These are phyloP conservation scores for Grosmannia penicillata DNA, from an alignment of 2,329 filamentous ascomycete genomes.

Conservation along the genomic window DNA sequence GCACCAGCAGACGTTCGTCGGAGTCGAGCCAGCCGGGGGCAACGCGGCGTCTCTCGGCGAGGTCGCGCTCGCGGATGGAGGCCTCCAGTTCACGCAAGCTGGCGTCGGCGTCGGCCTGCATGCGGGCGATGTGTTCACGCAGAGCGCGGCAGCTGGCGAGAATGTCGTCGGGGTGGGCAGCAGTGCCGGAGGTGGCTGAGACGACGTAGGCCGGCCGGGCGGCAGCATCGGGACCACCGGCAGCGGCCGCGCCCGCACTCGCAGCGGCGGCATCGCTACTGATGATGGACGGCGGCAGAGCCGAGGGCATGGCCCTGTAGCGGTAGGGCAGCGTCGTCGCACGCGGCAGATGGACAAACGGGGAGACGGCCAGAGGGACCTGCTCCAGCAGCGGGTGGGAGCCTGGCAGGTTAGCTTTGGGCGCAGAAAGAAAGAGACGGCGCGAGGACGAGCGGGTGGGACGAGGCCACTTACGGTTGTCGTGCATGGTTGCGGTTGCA, in stretches of 20 bases:
- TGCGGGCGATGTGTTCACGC: conserved; percentile 56
- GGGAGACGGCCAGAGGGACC: conserved; percentile 83
- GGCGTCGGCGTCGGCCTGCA: conserved; percentile 51
- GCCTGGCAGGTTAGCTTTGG: conserved; percentile 27
- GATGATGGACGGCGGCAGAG: conserved; percentile 57
- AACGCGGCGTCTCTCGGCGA: conserved; percentile 65
- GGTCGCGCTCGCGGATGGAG: conserved; percentile 45
- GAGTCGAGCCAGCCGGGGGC: conserved; percentile 74
- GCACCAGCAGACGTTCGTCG: conserved; percentile 53
- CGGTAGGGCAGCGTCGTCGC: conserved; percentile 89
- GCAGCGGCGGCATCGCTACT: conserved; percentile 17
- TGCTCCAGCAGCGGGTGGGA: conserved; percentile 83
- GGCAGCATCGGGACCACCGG: conserved; percentile 9
- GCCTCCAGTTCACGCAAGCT: conserved; percentile 59
- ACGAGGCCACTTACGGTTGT: not conserved
- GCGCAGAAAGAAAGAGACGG: not conserved
- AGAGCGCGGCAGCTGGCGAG: conserved; percentile 67
- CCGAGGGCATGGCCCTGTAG: conserved; percentile 79
- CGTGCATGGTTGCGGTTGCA: not conserved
- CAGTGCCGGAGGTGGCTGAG: conserved; percentile 63
- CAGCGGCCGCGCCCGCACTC: conserved; percentile 15
- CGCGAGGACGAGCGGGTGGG: not conserved
- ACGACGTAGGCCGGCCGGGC: conserved; percentile 57
- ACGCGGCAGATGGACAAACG: conserved; percentile 80
- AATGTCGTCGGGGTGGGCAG: conserved; percentile 79